Evolutionary conservation across 306 rosid genomes (phyloP), one percentile per base, ranked within the genome.

Genomic region (Pyrus pyrifolia): DNA sequence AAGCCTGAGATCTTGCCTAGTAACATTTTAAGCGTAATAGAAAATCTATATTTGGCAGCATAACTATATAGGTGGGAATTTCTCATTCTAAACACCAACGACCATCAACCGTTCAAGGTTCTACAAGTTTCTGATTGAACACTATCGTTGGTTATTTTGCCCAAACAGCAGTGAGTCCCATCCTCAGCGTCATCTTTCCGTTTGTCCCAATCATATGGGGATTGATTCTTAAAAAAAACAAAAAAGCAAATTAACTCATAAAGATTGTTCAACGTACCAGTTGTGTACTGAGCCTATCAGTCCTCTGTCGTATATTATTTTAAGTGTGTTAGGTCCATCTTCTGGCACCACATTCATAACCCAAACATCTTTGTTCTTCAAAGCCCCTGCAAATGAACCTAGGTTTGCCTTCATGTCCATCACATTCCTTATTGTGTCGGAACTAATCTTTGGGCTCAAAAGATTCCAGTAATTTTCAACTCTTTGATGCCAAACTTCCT

Each of bases 341-440:
- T 88, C 90, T 21, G 97, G 87, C 12, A 91, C 99, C 78, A 87
- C 97, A 76, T 93, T 96, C 99, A 96, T 96, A 82, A 91, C 99
- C 99, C 99, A 96, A 57, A 91, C 97, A 74, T 89, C 81, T 81
- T 93, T 93, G 78, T 72, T 91, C 80, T 68, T 88, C 76, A 96
- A 85, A 67, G 99, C 93, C 85, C 96, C 97, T 59, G 86, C 98
- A 83, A 91, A 96, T 64, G 98, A 93, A 68, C 97, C 99, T 89
- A 96, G 53, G 82, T 85, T 68, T 73, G 99, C 97, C 83, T 96
- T 93, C 99, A 96, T 96, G 86, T 96, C 99, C 99, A 96, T 93
- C 78, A 96, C 73, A 55, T 96, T 96, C 87, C 98, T 87, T 53
- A 91, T 4, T 1, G 89, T 85, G 83, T 96, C 84, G 15, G 93